Percentiles rank a stretch among this genome's conserved stretches.
Evolutionary conservation across 306 rosid genomes (phyloP).

Genomic region (Medicago ruthenica): DNA sequence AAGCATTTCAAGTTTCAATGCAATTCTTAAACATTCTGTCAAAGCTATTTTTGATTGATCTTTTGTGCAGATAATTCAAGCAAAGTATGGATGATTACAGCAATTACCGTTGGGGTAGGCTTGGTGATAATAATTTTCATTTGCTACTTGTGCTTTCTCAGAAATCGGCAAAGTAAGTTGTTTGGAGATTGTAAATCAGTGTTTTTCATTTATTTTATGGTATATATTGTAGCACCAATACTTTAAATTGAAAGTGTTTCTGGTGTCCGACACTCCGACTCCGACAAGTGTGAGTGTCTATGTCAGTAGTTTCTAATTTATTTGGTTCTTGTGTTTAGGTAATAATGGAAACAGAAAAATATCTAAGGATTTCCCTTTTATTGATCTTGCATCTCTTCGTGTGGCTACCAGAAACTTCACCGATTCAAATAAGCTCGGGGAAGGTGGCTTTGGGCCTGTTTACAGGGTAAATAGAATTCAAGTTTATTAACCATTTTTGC

Average conservation of each 20-base stretch:
- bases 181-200: neutral
- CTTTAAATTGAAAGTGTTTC: too few species aligned
- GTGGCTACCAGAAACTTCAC: constrained; percentile 64
- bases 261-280: too few species aligned
- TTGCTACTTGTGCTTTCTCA: constrained; percentile 35
- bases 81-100: constrained; percentile 44
- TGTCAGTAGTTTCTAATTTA: neutral
- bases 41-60: constrained; percentile 17
- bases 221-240: too few species aligned
- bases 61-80: constrained; percentile 48
- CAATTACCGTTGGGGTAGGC: constrained; percentile 33
- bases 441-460: constrained; percentile 87
- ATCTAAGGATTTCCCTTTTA: constrained; percentile 46
- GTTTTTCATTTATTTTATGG: neutral
- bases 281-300: too few species aligned
- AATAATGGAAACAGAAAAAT: constrained; percentile 15
- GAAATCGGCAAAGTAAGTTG: constrained; percentile 41
- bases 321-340: constrained; percentile 43
- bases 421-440: constrained; percentile 65
- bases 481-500: neutral
- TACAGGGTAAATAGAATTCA: constrained; percentile 56
- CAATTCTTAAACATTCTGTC: neutral
- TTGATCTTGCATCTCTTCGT: constrained; percentile 58
- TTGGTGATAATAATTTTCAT: constrained; percentile 41
- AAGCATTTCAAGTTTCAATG: constrained; percentile 17